Base-by-base conservation (phyloP, 2,329 filamentous ascomycete genomes). In the Beauveria scarabaeidicola region DNA sequence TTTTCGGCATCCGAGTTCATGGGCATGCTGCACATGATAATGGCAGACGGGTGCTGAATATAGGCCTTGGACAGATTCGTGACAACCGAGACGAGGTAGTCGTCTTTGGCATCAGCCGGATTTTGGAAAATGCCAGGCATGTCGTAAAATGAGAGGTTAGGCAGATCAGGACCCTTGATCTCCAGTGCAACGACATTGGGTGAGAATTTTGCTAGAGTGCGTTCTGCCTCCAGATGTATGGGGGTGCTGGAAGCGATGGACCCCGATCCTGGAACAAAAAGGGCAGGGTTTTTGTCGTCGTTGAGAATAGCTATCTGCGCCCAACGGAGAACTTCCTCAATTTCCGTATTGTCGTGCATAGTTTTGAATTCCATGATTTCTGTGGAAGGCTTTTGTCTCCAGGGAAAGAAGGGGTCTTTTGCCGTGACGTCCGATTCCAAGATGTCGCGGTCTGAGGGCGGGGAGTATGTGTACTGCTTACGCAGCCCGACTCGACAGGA, bases 101-200 rank as follows among this genome's bases (percentile, higher is more conserved):
- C 77, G 17, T 92, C 85, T 3, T 82, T 77, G 8, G 81, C 81
- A 8, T 84, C 78, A 2, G 84, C 82, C 0, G 86, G 81, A 8
- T 87, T 87, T 21, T 85, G 84, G 62, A 96, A 93, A 0, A 95
- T 84, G 0, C 91, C 91, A 0, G 91, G 91, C 0, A 96, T 78
- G 62, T 96, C 91, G 62, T 90, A 93, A 66, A 96, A 95, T 0
- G 87, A 90, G 0, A 96, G 70, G 6, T 90, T 85, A 0, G 90
- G 87, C 0, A 93, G 78, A 0, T 78, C 79, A 0, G 88, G 88
- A 0, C 87, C 88, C 0, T 84, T 84, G 27, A 96, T 91, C 56
- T 91, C 83, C 0, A 96, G 76, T 0, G 86, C 81, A 0, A 96
- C 86, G 0, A 91, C 80, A 64, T 96, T 96, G 0, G 91, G 91